Conservation (phyloP, 805 yeast species). For the Ogataea saltuana region DNA sequence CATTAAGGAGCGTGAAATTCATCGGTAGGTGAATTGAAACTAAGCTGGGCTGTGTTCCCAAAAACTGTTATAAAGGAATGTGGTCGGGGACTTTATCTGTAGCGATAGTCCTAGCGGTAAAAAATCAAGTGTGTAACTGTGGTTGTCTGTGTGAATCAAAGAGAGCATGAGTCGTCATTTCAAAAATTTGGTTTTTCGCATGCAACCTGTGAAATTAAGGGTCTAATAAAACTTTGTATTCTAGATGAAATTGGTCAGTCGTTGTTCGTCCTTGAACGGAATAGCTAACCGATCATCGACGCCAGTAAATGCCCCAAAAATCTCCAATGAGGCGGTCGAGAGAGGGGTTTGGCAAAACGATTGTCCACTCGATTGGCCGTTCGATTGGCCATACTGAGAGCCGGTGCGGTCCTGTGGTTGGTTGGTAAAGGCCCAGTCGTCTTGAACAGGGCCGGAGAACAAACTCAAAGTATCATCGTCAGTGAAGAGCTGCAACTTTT, state of each 20-base stretch:
- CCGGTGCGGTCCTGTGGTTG: background rate
- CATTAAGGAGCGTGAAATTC: too few relatives aligned
- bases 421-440: constrained; percentile 1
- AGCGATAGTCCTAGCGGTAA: too few relatives aligned
- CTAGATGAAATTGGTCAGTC: constrained; percentile 10
- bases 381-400: background rate
- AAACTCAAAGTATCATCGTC: constrained; percentile 4
- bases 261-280: constrained; percentile 14
- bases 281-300: constrained; percentile 15
- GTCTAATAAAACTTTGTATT: background rate
- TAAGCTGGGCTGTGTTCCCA: too few relatives aligned
- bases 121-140: too few relatives aligned
- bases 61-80: too few relatives aligned
- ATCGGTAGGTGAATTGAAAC: too few relatives aligned
- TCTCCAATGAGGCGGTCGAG: constrained; percentile 1
- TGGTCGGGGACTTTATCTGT: too few relatives aligned
- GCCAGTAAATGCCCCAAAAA: constrained; percentile 1
- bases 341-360: constrained; percentile 2
- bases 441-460: background rate
- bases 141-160: too few relatives aligned
- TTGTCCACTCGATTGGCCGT: constrained; percentile 4
- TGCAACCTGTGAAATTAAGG: background rate
- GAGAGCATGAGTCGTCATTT: too few relatives aligned
- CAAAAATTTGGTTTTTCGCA: too few relatives aligned
- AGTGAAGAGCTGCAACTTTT: background rate